Base-by-base conservation (phyloP, 2,329 filamentous ascomycete species). In the Clarireedia paspali region DNA sequence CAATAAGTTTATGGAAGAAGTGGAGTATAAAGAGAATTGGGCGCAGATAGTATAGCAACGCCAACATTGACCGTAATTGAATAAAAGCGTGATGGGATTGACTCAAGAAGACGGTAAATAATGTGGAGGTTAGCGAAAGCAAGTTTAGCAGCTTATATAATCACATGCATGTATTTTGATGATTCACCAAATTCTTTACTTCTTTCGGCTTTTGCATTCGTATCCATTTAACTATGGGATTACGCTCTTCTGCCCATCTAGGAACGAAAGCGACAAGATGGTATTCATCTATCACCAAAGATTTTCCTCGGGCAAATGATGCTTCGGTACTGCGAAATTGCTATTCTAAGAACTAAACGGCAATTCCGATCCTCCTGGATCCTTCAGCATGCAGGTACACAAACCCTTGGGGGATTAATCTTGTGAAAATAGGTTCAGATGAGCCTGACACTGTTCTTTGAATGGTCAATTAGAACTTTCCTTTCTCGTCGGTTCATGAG, bases 341-440 rank as follows among this genome's bases (percentile, higher is more conserved):
- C 27, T 50, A 55, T 55, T 50, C 39, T 50, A 55, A 55, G 47
- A 50, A 34, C 5, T 23, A 50, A 30, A 27, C 50, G 38, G 12
- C 46, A 38, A 48, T 20, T 48, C 26, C 34, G 24, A 55, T 55
- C 53, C 53, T 55, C 27, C 39, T 5, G 10, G 30, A 55, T 55
- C 53, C 53, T 55, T 26, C 42, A 36, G 15, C 20, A 55, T 55
- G 53, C 27, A 36, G 26, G 15, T 14, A 50, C 38, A 50, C 26
- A 50, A 34, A 17, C 42, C 44, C 27, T 14, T 55, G 24, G 39
- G 24, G 39, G 20, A 15, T 5, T 45, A 48, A 45, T 20, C 39
- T 20, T 26, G 27, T 27, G 44, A 47, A 45, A 23, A 36, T n/a
- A 12, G 17, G 44, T 36, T 9, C 26, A 47, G 38, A 27, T 44